phyloP scores from a whole-genome alignment of 139 green algal species.

The Dunaliella sp. region DNA sequence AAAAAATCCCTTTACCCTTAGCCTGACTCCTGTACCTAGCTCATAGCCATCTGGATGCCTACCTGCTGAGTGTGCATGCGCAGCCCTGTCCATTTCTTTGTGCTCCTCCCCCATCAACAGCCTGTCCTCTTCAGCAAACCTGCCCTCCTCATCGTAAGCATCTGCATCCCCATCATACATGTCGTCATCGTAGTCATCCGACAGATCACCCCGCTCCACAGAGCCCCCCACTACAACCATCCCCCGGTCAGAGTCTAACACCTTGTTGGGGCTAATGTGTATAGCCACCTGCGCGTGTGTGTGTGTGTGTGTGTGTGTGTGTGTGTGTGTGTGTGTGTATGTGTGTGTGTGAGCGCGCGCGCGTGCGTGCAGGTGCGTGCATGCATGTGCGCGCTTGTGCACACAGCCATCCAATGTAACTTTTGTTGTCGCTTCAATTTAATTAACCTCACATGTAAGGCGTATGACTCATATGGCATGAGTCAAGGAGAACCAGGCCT shows the following conservation, averaged over 20 bases:
- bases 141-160: neutral
- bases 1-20: too few species aligned
- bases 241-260: conserved; percentile 67
- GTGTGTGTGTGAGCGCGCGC: too few species aligned
- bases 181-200: conserved; percentile 24
- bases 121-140: conserved; percentile 33
- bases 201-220: conserved; percentile 39
- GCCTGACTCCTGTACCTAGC: too few species aligned
- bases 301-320: conserved; percentile 19
- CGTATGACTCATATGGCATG: too few species aligned
- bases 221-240: conserved; percentile 76
- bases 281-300: conserved; percentile 81
- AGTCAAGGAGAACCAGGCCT: too few species aligned
- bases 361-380: too few species aligned
- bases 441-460: too few species aligned
- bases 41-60: too few species aligned
- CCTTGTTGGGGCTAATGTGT: conserved; percentile 66
- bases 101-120: conserved; percentile 47
- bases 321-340: conserved; percentile 5
- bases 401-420: too few species aligned
- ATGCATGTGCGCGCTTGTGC: too few species aligned
- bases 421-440: too few species aligned
- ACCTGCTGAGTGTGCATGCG: conserved; percentile 34
- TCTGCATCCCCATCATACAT: neutral
- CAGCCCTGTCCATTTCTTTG: conserved; percentile 29